These are phyloP conservation scores for Purpureocillium lavendulum DNA, from an alignment of 2,329 filamentous ascomycete species.

Conservation along the genomic window DNA sequence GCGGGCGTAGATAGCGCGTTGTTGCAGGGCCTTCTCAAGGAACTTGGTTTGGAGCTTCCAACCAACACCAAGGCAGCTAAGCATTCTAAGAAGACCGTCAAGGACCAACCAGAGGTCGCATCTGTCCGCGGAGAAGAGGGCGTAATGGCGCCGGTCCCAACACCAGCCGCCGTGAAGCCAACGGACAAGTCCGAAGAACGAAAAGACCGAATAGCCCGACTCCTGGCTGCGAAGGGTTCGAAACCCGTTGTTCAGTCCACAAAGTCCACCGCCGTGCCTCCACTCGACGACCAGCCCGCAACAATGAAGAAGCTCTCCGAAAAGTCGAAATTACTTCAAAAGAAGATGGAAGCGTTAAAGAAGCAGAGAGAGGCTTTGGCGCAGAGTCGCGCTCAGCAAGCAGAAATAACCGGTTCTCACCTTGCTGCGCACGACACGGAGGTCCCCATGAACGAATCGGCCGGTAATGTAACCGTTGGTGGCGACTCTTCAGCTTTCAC, in stretches of 20 bases:
- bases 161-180: background rate
- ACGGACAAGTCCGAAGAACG: slow-evolving; percentile 49
- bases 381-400: slow-evolving; percentile 14
- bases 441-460: background rate
- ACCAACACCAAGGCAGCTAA: background rate
- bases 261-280: background rate
- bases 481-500: background rate
- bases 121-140: too few relatives aligned
- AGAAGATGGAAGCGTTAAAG: slow-evolving; percentile 70
- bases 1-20: slow-evolving; percentile 62
- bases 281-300: slow-evolving; percentile 15
- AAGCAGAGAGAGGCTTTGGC: slow-evolving; percentile 41
- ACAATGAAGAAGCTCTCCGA: slow-evolving; percentile 39
- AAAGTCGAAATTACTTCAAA: slow-evolving; percentile 64
- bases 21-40: slow-evolving; percentile 57
- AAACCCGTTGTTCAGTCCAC: slow-evolving; percentile 27
- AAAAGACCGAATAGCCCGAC: slow-evolving; percentile 67
- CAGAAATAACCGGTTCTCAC: background rate
- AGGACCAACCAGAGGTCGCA: background rate
- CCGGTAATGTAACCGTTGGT: background rate
- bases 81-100: background rate
- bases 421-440: too few relatives aligned
- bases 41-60: slow-evolving; percentile 51
- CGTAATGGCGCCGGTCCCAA: background rate
- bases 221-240: slow-evolving; percentile 64